Conservation (phyloP, 257 asterid genomes). For the Gentiana macrophylla region DNA sequence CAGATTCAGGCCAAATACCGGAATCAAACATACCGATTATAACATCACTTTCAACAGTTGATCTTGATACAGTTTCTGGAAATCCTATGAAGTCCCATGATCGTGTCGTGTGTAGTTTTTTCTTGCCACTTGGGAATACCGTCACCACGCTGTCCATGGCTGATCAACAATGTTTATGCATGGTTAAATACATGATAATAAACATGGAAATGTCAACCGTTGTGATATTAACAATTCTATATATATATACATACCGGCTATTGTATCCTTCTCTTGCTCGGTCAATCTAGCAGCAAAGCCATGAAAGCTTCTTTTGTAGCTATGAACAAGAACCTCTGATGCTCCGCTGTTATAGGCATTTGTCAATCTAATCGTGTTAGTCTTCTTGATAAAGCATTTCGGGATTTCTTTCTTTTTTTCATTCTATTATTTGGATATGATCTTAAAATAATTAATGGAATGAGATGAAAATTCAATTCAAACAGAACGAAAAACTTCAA, state of each 20-base stretch:
- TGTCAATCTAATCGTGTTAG: too few species aligned
- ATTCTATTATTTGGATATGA: too few species aligned
- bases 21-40: conserved; percentile 37
- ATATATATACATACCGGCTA: conserved; percentile 26
- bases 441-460: too few species aligned
- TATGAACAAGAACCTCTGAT: too few species aligned
- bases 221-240: not conserved
- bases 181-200: not conserved
- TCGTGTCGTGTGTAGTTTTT: too few species aligned
- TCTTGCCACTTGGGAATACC: too few species aligned
- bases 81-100: conserved; percentile 60
- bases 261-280: conserved; percentile 31
- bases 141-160: too few species aligned
- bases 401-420: too few species aligned
- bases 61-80: conserved; percentile 17
- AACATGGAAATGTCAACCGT: not conserved
- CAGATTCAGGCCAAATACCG: conserved; percentile 45
- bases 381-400: too few species aligned
- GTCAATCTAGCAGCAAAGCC: conserved; percentile 48
- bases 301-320: conserved; percentile 45
- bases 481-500: too few species aligned
- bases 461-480: too few species aligned
- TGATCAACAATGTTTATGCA: conserved; percentile 34
- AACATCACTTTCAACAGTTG: conserved; percentile 28
- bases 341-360: too few species aligned